A percentile compares a stretch with the other conserved stretches of the same genome.
Conservation (phyloP, 768 basidiomycete genomes). For the Trametes villosa region DNA sequence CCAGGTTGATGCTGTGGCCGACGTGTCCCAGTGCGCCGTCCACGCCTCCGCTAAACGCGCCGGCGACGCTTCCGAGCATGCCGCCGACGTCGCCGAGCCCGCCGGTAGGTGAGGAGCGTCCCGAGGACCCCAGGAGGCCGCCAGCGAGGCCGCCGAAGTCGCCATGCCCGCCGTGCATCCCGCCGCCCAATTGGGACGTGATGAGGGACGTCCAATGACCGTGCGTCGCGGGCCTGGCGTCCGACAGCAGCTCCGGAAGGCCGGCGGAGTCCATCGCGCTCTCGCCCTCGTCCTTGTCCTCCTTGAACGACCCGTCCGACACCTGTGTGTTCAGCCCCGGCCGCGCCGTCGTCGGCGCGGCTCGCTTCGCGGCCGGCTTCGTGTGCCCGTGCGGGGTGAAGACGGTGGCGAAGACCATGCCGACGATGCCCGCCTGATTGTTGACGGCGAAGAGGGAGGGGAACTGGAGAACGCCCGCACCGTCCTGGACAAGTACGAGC, state of each 20-base stretch:
- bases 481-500: background rate
- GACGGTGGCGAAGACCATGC: conserved; percentile 15
- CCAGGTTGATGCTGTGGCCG: background rate
- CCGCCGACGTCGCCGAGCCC: background rate
- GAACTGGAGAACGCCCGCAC: conserved; percentile 4
- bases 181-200: background rate
- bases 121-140: background rate
- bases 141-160: background rate
- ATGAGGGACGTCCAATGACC: background rate
- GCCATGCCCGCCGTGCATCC: background rate
- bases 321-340: background rate
- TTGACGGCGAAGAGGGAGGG: conserved; percentile 9
- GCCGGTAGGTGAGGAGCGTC: background rate
- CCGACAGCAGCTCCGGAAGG: background rate
- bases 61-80: background rate
- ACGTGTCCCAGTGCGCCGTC: background rate
- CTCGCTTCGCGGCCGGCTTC: background rate
- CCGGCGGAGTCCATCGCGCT: background rate
- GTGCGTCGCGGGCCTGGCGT: background rate
- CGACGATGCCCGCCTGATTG: conserved; percentile 15
- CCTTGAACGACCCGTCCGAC: background rate
- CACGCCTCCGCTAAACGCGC: background rate
- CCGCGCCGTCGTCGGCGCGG: too few species aligned
- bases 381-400: background rate
- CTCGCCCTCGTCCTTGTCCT: background rate